These are phyloP conservation scores for Zasmidium citrigriseum DNA, from an alignment of 2,329 filamentous ascomycete genomes.

Conservation along the genomic window DNA sequence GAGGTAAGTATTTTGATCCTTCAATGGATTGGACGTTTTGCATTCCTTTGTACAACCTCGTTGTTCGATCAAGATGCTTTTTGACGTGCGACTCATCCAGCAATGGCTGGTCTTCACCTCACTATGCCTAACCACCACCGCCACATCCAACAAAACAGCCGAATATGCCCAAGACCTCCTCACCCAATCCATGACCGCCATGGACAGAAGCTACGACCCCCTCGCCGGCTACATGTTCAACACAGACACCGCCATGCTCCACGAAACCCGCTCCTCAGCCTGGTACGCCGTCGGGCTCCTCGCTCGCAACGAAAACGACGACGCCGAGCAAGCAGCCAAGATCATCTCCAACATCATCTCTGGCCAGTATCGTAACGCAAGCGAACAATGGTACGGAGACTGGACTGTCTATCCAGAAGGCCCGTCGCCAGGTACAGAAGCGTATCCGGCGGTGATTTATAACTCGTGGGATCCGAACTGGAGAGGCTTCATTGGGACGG, in stretches of 20 bases:
- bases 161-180: slow-evolving; percentile 16
- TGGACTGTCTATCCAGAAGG: slow-evolving; percentile 60
- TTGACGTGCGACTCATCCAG: not conserved
- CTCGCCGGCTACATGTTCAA: slow-evolving; percentile 56
- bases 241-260: slow-evolving; percentile 48
- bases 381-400: slow-evolving; percentile 58
- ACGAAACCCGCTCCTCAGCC: slow-evolving; percentile 58
- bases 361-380: slow-evolving; percentile 54
- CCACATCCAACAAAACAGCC: not conserved
- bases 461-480: slow-evolving; percentile 64
- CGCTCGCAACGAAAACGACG: slow-evolving; percentile 54
- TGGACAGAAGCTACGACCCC: slow-evolving; percentile 58
- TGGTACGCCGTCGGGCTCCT: slow-evolving; percentile 64
- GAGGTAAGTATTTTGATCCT: not conserved
- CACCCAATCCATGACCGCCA: slow-evolving; percentile 17
- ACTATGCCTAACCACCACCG: not conserved
- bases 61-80: not conserved
- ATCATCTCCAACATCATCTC: slow-evolving; percentile 58
- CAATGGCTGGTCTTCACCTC: not conserved
- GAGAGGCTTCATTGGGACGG: slow-evolving; percentile 63
- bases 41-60: not conserved
- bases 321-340: slow-evolving; percentile 53
- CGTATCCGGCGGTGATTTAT: slow-evolving; percentile 56
- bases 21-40: not conserved
- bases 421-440: slow-evolving; percentile 55